These are phyloP conservation scores for Daldinia caldariorum DNA, from an alignment of 495 filamentous ascomycete species.

Conservation along the genomic window DNA sequence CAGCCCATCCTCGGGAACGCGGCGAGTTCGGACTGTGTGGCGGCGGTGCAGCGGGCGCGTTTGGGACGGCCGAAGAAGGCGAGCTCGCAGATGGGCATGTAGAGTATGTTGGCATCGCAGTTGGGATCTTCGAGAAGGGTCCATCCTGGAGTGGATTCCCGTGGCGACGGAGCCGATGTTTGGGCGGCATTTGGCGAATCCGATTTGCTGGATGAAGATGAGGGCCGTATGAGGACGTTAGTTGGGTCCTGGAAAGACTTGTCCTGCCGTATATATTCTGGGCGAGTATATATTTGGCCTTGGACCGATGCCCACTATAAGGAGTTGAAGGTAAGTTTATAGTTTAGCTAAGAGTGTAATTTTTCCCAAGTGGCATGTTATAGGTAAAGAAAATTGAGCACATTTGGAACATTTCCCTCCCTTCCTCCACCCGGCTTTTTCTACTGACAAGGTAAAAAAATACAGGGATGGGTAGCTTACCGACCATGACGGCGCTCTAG, in stretches of 20 bases:
- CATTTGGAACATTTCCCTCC: neutral
- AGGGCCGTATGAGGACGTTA: constrained; percentile 32
- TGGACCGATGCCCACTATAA: constrained; percentile 33
- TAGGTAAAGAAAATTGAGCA: neutral
- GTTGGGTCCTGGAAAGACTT: constrained; percentile 2
- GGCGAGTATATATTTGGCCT: constrained; percentile 14
- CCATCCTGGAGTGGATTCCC: constrained; percentile 5
- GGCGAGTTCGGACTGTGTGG: neutral
- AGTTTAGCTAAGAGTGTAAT: neutral
- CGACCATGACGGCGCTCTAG: constrained; percentile 36
- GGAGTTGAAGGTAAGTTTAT: neutral
- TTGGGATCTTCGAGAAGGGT: constrained; percentile 2
- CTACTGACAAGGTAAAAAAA: no score
- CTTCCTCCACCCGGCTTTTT: neutral
- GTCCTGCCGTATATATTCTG: constrained; percentile 1
- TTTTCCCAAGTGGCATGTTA: neutral
- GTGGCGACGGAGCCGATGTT: neutral
- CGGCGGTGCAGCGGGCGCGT: constrained; percentile 6
- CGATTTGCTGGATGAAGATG: neutral
- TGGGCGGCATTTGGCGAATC: no score
- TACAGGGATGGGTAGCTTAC: constrained; percentile 14
- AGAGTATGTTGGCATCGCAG: constrained; percentile 33
- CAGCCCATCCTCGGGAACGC: neutral
- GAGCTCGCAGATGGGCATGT: constrained; percentile 31
- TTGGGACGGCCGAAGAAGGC: constrained; percentile 33